These are phyloP conservation scores for Ensete glaucum DNA, from an alignment of 176 grass and related monocot genomes.

Conservation along the genomic window DNA sequence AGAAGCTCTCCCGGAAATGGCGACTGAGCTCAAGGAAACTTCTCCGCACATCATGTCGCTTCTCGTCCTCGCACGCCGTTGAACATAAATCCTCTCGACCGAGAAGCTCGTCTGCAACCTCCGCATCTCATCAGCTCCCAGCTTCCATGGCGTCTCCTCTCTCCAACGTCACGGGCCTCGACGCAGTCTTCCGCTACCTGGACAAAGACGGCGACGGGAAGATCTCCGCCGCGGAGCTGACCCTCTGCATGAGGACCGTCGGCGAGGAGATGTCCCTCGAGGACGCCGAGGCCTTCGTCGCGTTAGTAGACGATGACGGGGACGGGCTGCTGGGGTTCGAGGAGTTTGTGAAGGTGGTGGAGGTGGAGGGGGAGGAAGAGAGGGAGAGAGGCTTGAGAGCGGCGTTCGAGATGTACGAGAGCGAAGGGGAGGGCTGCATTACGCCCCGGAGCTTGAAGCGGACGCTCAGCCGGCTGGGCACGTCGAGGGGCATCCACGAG, in stretches of 20 bases:
- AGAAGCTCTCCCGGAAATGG: too few species aligned
- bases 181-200: slow-evolving; percentile 27
- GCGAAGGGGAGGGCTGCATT: slow-evolving; percentile 21
- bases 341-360: slow-evolving; percentile 24
- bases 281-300: slow-evolving; percentile 32
- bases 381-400: slow-evolving; percentile 21
- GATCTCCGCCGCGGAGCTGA: slow-evolving; percentile 42
- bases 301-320: slow-evolving; percentile 22
- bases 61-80: too few species aligned
- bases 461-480: slow-evolving; percentile 33
- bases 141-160: neutral
- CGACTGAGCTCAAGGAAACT: too few species aligned
- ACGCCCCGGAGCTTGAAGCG: slow-evolving; percentile 47
- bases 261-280: slow-evolving; percentile 26
- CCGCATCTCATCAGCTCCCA: too few species aligned
- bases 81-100: too few species aligned
- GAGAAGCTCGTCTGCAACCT: too few species aligned
- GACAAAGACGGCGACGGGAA: slow-evolving; percentile 56
- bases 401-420: slow-evolving; percentile 53
- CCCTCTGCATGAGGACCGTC: slow-evolving; percentile 15
- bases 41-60: too few species aligned
- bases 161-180: neutral
- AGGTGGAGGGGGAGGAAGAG: slow-evolving; percentile 15
- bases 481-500: slow-evolving; percentile 26
- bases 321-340: slow-evolving; percentile 32